Percentiles rank a stretch among this genome's conserved stretches.
phyloP scores from a whole-genome alignment of 1,284 basidiomycete genomes.

The Naganishia albida region DNA sequence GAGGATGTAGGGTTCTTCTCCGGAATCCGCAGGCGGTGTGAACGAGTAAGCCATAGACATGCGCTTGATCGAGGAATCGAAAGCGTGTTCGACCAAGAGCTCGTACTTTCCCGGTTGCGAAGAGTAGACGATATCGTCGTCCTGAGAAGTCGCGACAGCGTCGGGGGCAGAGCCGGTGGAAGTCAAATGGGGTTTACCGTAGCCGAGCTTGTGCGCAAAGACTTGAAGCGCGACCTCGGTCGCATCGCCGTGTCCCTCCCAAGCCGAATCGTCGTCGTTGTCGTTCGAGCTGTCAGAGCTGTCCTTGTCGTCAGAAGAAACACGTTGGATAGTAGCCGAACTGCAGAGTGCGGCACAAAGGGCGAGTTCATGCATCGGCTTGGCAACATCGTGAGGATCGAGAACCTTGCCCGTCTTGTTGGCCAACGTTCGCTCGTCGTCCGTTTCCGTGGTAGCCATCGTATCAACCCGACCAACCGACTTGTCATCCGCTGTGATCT shows the following conservation, averaged over 20 bases:
- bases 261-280: conserved; percentile 62
- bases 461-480: conserved; percentile 35
- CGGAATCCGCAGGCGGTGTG: conserved; percentile 35
- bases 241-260: conserved; percentile 69
- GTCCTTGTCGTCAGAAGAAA: conserved; percentile 37
- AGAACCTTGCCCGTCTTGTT: conserved; percentile 33
- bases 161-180: conserved; percentile 37
- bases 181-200: conserved; percentile 53
- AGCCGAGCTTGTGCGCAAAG: conserved; percentile 60
- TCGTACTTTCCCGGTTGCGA: conserved; percentile 46
- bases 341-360: conserved; percentile 58
- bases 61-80: conserved; percentile 65
- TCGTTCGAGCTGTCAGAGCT: conserved; percentile 64
- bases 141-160: conserved; percentile 15
- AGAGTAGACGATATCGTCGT: conserved; percentile 25
- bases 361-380: conserved; percentile 49
- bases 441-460: conserved; percentile 36
- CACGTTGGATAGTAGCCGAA: conserved; percentile 54
- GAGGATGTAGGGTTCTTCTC: conserved; percentile 39
- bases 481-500: conserved; percentile 40
- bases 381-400: conserved; percentile 42
- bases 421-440: conserved; percentile 35
- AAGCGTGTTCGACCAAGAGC: conserved; percentile 59
- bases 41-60: conserved; percentile 60
- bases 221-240: conserved; percentile 70